phyloP scores from a whole-genome alignment of 1,284 basidiomycete species.

The Leccinum pachyderme region DNA sequence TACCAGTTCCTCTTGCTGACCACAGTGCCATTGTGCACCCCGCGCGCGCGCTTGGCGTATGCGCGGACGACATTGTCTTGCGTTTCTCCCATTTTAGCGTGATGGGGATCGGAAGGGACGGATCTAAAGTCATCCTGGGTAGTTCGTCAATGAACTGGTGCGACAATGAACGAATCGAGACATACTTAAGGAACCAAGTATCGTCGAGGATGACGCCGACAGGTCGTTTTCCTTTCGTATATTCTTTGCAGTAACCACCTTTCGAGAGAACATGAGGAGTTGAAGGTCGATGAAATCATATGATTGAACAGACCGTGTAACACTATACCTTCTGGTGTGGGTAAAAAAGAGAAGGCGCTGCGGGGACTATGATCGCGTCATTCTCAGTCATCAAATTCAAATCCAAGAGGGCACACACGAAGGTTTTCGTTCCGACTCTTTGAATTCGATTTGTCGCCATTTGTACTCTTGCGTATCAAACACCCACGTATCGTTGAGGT shows the following conservation, averaged over 20 bases:
- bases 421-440: conserved; percentile 66
- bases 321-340: conserved; percentile 78
- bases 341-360: conserved; percentile 86
- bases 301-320: conserved; percentile 61
- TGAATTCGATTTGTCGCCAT: conserved; percentile 81
- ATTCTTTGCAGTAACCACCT: conserved; percentile 93
- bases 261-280: not conserved
- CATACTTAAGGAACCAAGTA: conserved; percentile 84
- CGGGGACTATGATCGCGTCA: conserved; percentile 53
- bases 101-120: conserved; percentile 38
- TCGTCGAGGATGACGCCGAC: conserved; percentile 89
- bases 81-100: conserved; percentile 83
- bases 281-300: not conserved
- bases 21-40: conserved; percentile 88
- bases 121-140: conserved; percentile 38
- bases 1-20: conserved; percentile 65
- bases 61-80: conserved; percentile 59
- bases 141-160: not conserved
- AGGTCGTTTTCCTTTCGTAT: conserved; percentile 82
- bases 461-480: conserved; percentile 88
- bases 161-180: not conserved
- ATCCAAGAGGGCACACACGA: conserved; percentile 45
- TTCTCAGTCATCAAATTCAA: not conserved
- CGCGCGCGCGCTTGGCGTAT: conserved; percentile 59
- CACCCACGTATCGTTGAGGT: conserved; percentile 86